phyloP scores from a whole-genome alignment of 2,329 filamentous ascomycete species.

The Talaromyces sp. region DNA sequence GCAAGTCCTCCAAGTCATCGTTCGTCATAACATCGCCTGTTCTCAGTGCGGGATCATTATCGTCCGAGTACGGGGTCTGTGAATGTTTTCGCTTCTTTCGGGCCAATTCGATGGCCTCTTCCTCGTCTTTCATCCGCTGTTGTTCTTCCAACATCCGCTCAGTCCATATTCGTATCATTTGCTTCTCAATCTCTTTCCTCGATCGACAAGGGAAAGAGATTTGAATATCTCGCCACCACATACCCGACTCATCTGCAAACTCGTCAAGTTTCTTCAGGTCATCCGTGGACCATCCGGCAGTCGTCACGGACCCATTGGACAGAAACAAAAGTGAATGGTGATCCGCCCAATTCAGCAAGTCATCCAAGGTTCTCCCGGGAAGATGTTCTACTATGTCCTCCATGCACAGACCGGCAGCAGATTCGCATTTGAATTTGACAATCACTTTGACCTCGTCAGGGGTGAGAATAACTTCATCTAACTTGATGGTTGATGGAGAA shows the following conservation, averaged over 20 bases:
- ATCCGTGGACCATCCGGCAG: constrained; percentile 28
- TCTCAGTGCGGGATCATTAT: constrained; percentile 1
- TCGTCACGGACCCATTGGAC: constrained; percentile 26
- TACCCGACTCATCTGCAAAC: constrained; percentile 26
- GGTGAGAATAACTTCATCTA: constrained; percentile 22
- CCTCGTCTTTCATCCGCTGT: background rate
- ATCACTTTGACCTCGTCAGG: constrained; percentile 33
- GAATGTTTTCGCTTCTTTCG: background rate
- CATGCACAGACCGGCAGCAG: constrained; percentile 26
- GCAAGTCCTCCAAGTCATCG: constrained; percentile 16
- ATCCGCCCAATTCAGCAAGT: constrained; percentile 27
- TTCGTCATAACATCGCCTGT: constrained; percentile 7
- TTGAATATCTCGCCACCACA: constrained; percentile 32
- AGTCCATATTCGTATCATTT: constrained; percentile 33
- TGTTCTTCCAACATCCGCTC: constrained; percentile 13
- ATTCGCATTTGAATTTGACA: constrained; percentile 27
- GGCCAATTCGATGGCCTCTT: background rate
- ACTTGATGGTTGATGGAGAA: constrained; percentile 20
- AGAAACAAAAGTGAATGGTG: constrained; percentile 30
- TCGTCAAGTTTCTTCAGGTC: constrained; percentile 27
- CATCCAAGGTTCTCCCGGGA: constrained; percentile 24
- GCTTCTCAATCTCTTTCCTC: constrained; percentile 32
- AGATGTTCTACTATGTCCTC: constrained; percentile 30
- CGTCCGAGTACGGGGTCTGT: constrained; percentile 3
- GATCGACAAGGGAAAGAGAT: constrained; percentile 28